Evolutionary conservation across 106 monocot genomes (phyloP).

Genomic region (Dioscorea alata): DNA sequence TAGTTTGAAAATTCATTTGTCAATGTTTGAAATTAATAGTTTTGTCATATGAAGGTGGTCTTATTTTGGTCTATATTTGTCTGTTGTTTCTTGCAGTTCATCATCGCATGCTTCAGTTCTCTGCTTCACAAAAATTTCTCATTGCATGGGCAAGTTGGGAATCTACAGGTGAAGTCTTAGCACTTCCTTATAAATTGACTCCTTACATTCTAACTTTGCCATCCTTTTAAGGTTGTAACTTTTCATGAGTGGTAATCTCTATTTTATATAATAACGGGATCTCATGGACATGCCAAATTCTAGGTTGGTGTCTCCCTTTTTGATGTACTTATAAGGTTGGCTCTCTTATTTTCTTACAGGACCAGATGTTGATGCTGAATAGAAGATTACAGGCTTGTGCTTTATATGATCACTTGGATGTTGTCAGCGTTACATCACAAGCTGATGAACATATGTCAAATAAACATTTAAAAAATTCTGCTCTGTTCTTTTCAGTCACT

Average conservation of each 20-base stretch:
- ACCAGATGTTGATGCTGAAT: constrained; percentile 27
- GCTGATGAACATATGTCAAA: constrained; percentile 11
- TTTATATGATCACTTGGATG: constrained; percentile 15
- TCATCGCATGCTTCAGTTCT: constrained; percentile 32
- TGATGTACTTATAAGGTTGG: background rate
- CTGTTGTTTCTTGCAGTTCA: constrained; percentile 19
- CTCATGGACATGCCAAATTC: too few species aligned
- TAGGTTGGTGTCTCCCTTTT: background rate
- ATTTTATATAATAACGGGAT: background rate
- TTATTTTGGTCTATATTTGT: background rate
- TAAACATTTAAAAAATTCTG: constrained; percentile 34
- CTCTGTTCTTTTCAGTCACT: constrained; percentile 42
- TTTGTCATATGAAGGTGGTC: background rate
- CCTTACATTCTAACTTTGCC: background rate
- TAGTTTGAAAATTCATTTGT: background rate
- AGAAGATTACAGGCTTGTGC: constrained; percentile 32
- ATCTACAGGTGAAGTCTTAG: constrained; percentile 31
- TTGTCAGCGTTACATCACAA: background rate
- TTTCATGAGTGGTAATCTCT: background rate
- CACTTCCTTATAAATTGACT: too few species aligned
- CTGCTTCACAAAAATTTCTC: constrained; percentile 46
- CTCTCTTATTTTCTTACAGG: constrained; percentile 24
- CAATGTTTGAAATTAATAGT: background rate
- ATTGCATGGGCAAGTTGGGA: constrained; percentile 28
- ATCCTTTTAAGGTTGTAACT: background rate